Evolutionary conservation across 2,329 filamentous ascomycete species (phyloP).

Genomic region (Arachnopeziza araneosa): DNA sequence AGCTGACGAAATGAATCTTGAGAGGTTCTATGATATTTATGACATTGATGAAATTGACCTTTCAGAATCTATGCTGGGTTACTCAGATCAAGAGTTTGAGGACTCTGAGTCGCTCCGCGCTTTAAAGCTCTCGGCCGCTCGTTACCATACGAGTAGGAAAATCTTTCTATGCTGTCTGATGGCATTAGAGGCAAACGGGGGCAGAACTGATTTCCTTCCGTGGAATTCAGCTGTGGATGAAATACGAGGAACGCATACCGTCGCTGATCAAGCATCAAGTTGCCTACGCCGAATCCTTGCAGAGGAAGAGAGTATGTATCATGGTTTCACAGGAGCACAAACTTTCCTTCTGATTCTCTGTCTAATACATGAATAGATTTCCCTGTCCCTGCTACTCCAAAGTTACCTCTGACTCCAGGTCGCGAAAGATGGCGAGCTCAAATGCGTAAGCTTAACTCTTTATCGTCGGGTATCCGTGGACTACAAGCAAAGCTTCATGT

Average conservation of each 20-base stretch:
- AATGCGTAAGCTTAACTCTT: slow-evolving; percentile 77
- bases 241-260: slow-evolving; percentile 58
- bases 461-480: slow-evolving; percentile 85
- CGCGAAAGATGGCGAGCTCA: slow-evolving; percentile 82
- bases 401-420: slow-evolving; percentile 59
- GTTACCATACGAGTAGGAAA: slow-evolving; percentile 75
- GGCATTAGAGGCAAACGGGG: slow-evolving; percentile 76
- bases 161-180: slow-evolving; percentile 85
- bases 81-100: slow-evolving; percentile 62
- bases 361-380: slow-evolving; percentile 39
- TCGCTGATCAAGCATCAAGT: slow-evolving; percentile 57
- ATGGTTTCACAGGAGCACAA: background rate
- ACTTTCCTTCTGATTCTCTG: background rate
- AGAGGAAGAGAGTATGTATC: slow-evolving; percentile 69
- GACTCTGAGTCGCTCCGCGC: slow-evolving; percentile 73
- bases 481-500: slow-evolving; percentile 94
- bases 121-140: slow-evolving; percentile 74
- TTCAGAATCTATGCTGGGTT: slow-evolving; percentile 60
- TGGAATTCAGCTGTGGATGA: slow-evolving; percentile 76
- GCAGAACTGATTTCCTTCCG: slow-evolving; percentile 67
- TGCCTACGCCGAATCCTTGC: slow-evolving; percentile 64
- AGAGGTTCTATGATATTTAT: slow-evolving; percentile 89
- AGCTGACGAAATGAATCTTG: slow-evolving; percentile 73
- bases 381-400: slow-evolving; percentile 50
- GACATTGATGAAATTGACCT: slow-evolving; percentile 71